These are phyloP conservation scores for Halophytophthora polymorphica DNA, from an alignment of 352 stramenopile species.

Conservation along the genomic window DNA sequence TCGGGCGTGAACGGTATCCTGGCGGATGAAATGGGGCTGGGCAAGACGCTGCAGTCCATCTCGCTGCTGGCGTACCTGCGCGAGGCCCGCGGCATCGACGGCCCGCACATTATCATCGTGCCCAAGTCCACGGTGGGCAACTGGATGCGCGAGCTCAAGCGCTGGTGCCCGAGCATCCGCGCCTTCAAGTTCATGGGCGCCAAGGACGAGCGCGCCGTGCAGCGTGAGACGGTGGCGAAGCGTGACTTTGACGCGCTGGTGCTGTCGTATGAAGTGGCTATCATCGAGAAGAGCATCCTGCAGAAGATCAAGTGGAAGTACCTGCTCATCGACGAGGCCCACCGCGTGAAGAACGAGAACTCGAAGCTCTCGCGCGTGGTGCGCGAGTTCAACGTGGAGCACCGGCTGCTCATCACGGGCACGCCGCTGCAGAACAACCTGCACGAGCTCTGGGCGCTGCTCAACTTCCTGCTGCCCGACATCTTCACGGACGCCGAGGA, in stretches of 20 bases:
- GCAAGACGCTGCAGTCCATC: constrained; percentile 98
- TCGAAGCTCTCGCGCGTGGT: constrained; percentile 87
- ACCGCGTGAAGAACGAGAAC: constrained; percentile 98
- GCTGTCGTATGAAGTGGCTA: constrained; percentile 91
- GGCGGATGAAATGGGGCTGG: constrained; percentile 89
- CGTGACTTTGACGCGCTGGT: constrained; percentile 93
- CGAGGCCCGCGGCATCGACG: constrained; percentile 91
- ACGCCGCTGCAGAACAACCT: constrained; percentile 99
- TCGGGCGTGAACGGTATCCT: constrained; percentile 84
- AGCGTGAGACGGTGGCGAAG: constrained; percentile 82
- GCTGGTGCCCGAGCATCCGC: constrained; percentile 93
- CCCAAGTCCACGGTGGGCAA: constrained; percentile 98
- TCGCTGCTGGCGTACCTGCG: constrained; percentile 95
- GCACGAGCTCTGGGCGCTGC: constrained; percentile 98
- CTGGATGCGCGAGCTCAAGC: constrained; percentile 98
- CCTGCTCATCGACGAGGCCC: constrained; percentile 97
- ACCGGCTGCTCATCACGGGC: constrained; percentile 95
- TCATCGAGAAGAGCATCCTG: constrained; percentile 92
- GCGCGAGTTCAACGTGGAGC: constrained; percentile 91
- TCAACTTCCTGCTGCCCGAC: constrained; percentile 98
- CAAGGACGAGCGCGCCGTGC: constrained; percentile 92
- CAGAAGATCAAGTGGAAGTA: constrained; percentile 97
- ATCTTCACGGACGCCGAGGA: constrained; percentile 96
- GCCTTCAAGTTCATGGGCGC: constrained; percentile 97
- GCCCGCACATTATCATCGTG: constrained; percentile 98